Conservation (phyloP, 1,139 yeast genomes). For the Blastobotrys ciferrii region DNA sequence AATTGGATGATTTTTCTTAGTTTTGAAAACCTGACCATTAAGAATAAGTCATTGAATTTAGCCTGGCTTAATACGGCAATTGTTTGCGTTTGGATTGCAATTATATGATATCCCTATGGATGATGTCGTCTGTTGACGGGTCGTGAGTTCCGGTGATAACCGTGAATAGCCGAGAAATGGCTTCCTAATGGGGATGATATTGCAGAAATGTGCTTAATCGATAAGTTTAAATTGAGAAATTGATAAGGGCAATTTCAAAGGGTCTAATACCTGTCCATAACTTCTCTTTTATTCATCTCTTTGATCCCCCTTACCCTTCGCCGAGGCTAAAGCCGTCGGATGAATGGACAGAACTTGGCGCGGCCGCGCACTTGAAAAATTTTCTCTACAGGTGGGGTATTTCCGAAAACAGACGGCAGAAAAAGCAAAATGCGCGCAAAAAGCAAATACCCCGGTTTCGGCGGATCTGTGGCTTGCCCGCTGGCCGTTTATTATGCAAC, state of each 20-base stretch:
- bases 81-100: too few relatives aligned
- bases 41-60: too few relatives aligned
- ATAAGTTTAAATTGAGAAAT: conserved; percentile 3
- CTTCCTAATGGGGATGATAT: not conserved
- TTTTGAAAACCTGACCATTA: too few relatives aligned
- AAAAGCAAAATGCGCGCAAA: not conserved
- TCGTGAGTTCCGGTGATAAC: not conserved
- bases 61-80: too few relatives aligned
- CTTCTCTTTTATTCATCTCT: too few relatives aligned
- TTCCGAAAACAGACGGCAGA: not conserved
- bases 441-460: not conserved
- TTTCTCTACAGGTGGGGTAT: not conserved
- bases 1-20: too few relatives aligned
- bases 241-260: conserved; percentile 5
- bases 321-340: too few relatives aligned
- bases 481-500: too few relatives aligned
- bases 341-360: not conserved
- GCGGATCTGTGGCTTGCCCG: not conserved
- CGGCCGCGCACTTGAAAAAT: not conserved
- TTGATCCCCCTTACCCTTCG: too few relatives aligned
- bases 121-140: too few relatives aligned
- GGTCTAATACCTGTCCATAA: too few relatives aligned
- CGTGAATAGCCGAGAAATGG: not conserved
- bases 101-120: too few relatives aligned
- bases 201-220: not conserved